Evolutionary conservation across 2,329 filamentous ascomycete species (phyloP), one percentile per base, ranked within the genome.

Genomic region (Tolypocladium guangdongense): DNA sequence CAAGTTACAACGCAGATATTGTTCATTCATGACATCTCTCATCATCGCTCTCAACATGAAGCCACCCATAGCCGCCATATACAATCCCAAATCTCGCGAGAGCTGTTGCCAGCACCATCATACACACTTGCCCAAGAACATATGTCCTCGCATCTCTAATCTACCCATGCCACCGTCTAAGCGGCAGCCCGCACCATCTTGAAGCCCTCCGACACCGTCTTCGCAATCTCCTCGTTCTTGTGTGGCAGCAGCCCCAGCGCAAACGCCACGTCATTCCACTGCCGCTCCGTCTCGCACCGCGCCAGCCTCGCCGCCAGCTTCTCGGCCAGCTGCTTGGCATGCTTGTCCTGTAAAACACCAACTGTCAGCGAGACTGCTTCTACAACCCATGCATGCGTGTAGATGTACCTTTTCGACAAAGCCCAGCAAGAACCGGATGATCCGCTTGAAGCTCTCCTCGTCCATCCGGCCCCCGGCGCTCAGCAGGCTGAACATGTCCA

Each of bases 221-320:
- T 93, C 55, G 80, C 78, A 54, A 95, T 95, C 47, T 95, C 89
- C 64, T 95, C 89, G 62, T 92, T 92, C 76, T 93, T 95, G 68
- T 99, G 93, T 64, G 90, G 91, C 54, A 99, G 72, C 55, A 96
- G 71, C 3, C 90, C 90, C 55, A 99, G 73, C 3, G 91, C 91
- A 74, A 90, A 99, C 0, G 92, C 89, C 45, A 97, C 91, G 71
- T 99, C 93, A 66, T 92, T 95, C 93, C 93, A 99, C 67, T 97
- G 91, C 58, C 91, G 79, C 72, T 99, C 92, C 49, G 81, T 95
- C 66, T 96, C 91, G 64, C 91, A 96, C 48, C 92, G 81, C 1
- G 81, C 77, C 46, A 99, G 78, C 59, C 93, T 81, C 6, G 91
- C 90, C 1, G 93, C 91, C 56, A 99, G 77, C 71, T 99, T 99